Conservation (phyloP, 1,284 basidiomycete species). For the Apiotrichum sp. region DNA sequence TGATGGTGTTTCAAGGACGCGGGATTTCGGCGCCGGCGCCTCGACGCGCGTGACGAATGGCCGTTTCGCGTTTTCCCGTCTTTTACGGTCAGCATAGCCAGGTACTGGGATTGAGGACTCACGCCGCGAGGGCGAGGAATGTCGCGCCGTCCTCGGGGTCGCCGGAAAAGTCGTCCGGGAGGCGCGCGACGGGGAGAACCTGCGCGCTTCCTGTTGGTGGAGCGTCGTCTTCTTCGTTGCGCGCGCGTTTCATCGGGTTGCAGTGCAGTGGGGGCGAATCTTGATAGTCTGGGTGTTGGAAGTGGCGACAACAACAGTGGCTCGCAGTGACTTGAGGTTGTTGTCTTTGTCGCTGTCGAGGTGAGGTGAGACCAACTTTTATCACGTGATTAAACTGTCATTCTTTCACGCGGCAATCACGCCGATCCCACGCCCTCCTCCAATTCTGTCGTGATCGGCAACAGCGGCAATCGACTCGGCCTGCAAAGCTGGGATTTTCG, state of each 20-base stretch:
- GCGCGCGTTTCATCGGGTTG: too few relatives aligned
- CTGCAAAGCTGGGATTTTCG: too few relatives aligned
- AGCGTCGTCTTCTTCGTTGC: not conserved
- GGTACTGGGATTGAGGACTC: constrained; percentile 5
- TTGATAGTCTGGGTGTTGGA: too few relatives aligned
- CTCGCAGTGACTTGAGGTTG: not conserved
- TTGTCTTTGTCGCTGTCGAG: not conserved
- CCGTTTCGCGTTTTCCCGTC: constrained; percentile 20
- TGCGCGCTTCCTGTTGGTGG: constrained; percentile 10
- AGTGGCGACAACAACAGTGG: too few relatives aligned
- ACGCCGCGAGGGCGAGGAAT: constrained; percentile 36
- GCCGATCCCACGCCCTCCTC: too few relatives aligned
- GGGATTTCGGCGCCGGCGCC: not conserved
- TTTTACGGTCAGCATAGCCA: not conserved
- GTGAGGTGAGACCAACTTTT: not conserved
- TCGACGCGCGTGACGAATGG: constrained; percentile 29
- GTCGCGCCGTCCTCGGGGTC: constrained; percentile 31
- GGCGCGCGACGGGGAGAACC: constrained; percentile 30
- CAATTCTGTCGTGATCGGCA: too few relatives aligned
- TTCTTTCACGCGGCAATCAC: too few relatives aligned
- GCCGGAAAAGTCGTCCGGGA: constrained; percentile 33
- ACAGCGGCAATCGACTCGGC: not conserved
- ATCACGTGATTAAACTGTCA: too few relatives aligned
- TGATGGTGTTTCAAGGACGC: not conserved
- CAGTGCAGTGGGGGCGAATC: too few relatives aligned